Evolutionary conservation across 768 basidiomycete species (phyloP), one percentile per base, ranked within the genome.

Genomic region (Leucocoprinus leucothites): DNA sequence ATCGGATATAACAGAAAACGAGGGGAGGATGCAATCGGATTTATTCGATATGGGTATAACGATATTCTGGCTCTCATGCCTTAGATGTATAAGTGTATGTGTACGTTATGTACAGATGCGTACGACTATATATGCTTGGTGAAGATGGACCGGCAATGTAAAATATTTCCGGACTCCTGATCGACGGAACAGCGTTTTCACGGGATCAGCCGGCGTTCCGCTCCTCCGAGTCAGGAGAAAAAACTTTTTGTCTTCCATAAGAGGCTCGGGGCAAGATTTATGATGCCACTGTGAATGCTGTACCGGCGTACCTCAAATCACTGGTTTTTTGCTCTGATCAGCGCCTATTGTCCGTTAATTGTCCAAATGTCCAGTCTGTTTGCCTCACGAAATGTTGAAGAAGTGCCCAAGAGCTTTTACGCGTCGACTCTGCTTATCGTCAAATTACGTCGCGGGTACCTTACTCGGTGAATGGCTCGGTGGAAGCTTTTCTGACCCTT

Each of bases 381-480:
- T 28, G 18, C 26, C 47, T 48, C 16, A 40, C 38, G 4, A 34
- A 48, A 9, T 22, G 28, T 43, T 56, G 54, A 35, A 9, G 43
- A 25, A 1, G 16, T 42, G 18, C 25, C 36, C 25, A 40, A 49
- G 26, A 31, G 35, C 25, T 58, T 18, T 55, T 40, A 42, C 22
- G 41, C 16, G 47, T 42, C 31, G 28, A 48, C 13, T 28, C 13
- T 43, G 26, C 48, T 64, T 67, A 66, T 67, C 65, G 60, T 63
- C 58, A 60, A 57, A 65, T 68, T 67, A 64, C 65, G 65, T 65
- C 61, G 60, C 60, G 61, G 63, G 60, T 56, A 44, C 66, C 60
- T 76, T 67, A 76, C 80, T 82, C 80, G 79, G 80, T 81, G 80
- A 79, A 81, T 77, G 78, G 69, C 74, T 77, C 75, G 75, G 74